These are phyloP conservation scores for Ogataea hybrid DNA, from an alignment of 1,139 yeast species.

Conservation along the genomic window DNA sequence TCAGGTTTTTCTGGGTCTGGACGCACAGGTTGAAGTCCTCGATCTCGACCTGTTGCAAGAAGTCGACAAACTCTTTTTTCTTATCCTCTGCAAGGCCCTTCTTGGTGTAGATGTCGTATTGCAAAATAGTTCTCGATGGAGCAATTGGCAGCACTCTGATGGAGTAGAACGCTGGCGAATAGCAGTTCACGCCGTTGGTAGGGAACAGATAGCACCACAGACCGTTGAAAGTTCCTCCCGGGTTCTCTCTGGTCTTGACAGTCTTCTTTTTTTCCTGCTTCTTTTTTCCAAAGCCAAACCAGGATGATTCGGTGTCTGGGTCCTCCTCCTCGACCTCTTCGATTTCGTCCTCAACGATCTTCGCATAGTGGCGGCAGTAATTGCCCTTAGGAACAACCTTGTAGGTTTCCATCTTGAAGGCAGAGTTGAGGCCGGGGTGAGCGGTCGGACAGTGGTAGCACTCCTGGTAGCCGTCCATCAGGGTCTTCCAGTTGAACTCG, in stretches of 20 bases:
- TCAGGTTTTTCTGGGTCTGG: constrained; percentile 56
- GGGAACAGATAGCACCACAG: constrained; percentile 63
- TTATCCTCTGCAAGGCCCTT: constrained; percentile 50
- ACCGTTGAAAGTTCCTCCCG: constrained; percentile 60
- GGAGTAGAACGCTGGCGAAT: constrained; percentile 66
- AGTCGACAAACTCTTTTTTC: constrained; percentile 61
- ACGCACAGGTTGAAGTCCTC: constrained; percentile 61
- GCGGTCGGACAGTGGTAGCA: constrained; percentile 69
- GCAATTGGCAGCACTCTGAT: constrained; percentile 55
- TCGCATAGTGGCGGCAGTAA: constrained; percentile 62
- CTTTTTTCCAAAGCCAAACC: constrained; percentile 53
- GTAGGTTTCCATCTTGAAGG: constrained; percentile 63
- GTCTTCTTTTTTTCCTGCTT: constrained; percentile 26
- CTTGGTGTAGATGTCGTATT: constrained; percentile 60
- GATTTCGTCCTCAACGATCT: constrained; percentile 47
- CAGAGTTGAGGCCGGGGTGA: constrained; percentile 56
- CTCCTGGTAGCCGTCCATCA: constrained; percentile 68
- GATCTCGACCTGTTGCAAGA: constrained; percentile 56
- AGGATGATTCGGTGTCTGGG: constrained; percentile 37
- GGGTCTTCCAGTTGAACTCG: constrained; percentile 62
- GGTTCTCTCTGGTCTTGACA: constrained; percentile 38
- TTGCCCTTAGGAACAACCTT: constrained; percentile 57
- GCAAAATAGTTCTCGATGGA: constrained; percentile 53
- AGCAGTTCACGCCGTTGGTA: constrained; percentile 58
- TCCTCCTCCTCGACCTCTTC: constrained; percentile 41